Percentiles rank a stretch among this genome's conserved stretches.
These are phyloP conservation scores for Teunomyces aglyptinius DNA, from an alignment of 805 yeast genomes.

Conservation along the genomic window DNA sequence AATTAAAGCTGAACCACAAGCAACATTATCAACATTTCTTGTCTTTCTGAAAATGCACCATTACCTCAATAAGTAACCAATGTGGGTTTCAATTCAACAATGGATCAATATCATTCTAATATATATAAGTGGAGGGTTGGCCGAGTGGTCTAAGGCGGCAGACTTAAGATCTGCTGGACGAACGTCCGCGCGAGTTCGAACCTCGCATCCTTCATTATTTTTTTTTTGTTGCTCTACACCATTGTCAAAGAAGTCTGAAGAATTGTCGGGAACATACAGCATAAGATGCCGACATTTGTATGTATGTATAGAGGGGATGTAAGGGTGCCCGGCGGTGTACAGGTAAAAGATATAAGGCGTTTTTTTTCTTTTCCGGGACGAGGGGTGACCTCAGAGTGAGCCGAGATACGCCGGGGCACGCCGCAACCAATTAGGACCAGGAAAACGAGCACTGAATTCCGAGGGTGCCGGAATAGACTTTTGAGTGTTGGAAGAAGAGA, in stretches of 20 bases:
- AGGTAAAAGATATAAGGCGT: neutral
- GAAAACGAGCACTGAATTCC: neutral
- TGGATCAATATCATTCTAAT: neutral
- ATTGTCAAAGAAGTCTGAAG: too few relatives aligned
- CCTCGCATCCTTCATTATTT: constrained; percentile 49
- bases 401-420: constrained; percentile 5
- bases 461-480: constrained; percentile 1
- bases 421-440: constrained; percentile 3
- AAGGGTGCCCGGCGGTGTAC: neutral
- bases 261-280: too few relatives aligned
- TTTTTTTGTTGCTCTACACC: too few relatives aligned
- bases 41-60: too few relatives aligned
- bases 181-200: constrained; percentile 54
- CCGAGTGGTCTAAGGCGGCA: constrained; percentile 55
- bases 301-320: neutral
- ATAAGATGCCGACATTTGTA: neutral
- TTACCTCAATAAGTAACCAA: too few relatives aligned
- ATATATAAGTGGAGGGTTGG: constrained; percentile 42
- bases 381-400: neutral
- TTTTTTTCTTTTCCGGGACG: neutral
- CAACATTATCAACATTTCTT: too few relatives aligned
- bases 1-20: too few relatives aligned
- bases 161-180: constrained; percentile 51
- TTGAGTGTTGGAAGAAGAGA: neutral
- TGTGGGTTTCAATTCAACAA: neutral